Conservation (phyloP, 2,329 filamentous ascomycete species). For the Lachnellula hyalina region DNA sequence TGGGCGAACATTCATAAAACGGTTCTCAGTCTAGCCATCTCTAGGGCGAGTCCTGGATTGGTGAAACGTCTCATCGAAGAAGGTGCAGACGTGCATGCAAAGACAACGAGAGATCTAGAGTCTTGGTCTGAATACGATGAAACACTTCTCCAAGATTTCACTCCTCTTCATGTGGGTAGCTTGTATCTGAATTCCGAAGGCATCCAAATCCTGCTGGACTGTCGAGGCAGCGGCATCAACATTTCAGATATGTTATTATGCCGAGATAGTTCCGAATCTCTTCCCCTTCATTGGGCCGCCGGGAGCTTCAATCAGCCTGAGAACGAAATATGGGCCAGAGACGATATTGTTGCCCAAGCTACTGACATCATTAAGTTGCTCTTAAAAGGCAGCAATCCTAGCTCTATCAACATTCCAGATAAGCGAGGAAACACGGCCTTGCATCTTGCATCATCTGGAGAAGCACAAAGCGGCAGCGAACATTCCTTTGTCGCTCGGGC, state of each 20-base stretch:
- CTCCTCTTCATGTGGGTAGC: constrained; percentile 11
- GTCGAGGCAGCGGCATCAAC: constrained; percentile 8
- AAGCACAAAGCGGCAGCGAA: constrained; percentile 10
- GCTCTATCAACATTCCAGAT: constrained; percentile 18
- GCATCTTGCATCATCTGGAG: constrained; percentile 12
- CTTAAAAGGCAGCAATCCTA: constrained; percentile 4
- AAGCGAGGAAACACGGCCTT: constrained; percentile 17
- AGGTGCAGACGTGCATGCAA: constrained; percentile 17
- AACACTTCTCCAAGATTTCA: constrained; percentile 3
- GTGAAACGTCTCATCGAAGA: constrained; percentile 15
- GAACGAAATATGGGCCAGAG: constrained; percentile 8
- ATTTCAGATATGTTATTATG: constrained; percentile 7
- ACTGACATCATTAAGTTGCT: constrained; percentile 12
- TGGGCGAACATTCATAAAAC: background rate
- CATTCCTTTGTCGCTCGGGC: constrained; percentile 3
- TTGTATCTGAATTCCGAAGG: constrained; percentile 12
- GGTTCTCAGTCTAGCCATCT: constrained; percentile 10
- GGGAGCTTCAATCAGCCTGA: constrained; percentile 7
- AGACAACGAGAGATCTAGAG: background rate
- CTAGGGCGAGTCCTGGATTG: constrained; percentile 10
- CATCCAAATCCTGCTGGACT: constrained; percentile 12
- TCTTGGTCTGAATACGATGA: constrained; percentile 2
- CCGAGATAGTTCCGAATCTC: too few relatives aligned
- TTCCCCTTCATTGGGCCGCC: constrained; percentile 17
- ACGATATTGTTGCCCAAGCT: constrained; percentile 11